Percentiles rank a stretch among this genome's conserved stretches.
phyloP scores from a whole-genome alignment of 345 rosid species.

The Aethionema arabicum region DNA sequence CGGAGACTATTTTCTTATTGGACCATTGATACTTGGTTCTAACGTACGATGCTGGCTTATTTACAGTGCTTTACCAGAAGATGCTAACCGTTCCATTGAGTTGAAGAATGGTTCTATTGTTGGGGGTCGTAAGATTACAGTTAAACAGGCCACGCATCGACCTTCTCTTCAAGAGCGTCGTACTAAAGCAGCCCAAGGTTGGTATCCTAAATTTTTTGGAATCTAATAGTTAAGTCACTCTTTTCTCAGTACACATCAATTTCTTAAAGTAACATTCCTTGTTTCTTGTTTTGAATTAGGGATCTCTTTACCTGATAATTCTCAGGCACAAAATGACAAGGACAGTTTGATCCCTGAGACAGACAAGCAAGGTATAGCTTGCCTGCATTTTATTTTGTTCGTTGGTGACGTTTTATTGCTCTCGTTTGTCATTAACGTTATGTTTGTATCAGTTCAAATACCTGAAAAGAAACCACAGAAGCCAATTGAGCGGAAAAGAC shows the following conservation, averaged over 20 bases:
- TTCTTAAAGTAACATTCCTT: conserved; percentile 5
- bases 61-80: conserved; percentile 79
- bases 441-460: conserved; percentile 32
- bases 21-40: background rate
- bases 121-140: conserved; percentile 78
- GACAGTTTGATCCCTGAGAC: conserved; percentile 34
- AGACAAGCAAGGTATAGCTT: conserved; percentile 38
- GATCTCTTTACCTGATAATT: conserved; percentile 40
- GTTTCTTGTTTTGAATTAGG: conserved; percentile 15
- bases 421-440: conserved; percentile 6
- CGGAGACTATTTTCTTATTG: conserved; percentile 12
- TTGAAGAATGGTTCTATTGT: conserved; percentile 60
- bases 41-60: conserved; percentile 13
- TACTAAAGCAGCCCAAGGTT: conserved; percentile 59
- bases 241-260: background rate
- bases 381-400: conserved; percentile 34
- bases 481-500: conserved; percentile 48
- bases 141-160: conserved; percentile 80
- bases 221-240: background rate
- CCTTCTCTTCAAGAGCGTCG: conserved; percentile 75
- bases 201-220: conserved; percentile 15
- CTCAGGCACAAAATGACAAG: conserved; percentile 35
- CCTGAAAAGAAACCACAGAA: conserved; percentile 41
- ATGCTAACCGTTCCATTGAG: conserved; percentile 80
- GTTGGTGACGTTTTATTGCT: conserved; percentile 17